phyloP scores from a whole-genome alignment of 2,329 filamentous ascomycete species.

The Podosphaera leucotricha region DNA sequence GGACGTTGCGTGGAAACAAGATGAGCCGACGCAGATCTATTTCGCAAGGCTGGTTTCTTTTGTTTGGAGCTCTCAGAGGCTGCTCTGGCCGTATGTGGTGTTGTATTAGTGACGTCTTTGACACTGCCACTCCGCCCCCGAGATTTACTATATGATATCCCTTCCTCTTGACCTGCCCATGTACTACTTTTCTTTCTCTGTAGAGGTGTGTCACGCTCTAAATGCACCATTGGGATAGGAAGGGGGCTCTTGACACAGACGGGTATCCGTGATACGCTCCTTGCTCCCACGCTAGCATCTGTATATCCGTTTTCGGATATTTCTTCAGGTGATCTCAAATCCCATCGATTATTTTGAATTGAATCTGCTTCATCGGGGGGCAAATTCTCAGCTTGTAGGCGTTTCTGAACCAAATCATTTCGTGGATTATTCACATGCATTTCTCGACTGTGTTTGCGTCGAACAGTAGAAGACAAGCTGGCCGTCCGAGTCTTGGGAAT shows the following conservation, averaged over 20 bases:
- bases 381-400: conserved; percentile 17
- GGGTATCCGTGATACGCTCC: conserved; percentile 61
- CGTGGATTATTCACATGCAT: conserved; percentile 9
- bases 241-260: conserved; percentile 58
- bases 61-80: conserved; percentile 27
- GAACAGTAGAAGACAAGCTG: conserved; percentile 21
- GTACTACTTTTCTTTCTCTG: conserved; percentile 35
- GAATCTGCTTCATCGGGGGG: conserved; percentile 18
- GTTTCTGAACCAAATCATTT: conserved; percentile 19
- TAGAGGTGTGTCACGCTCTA: conserved; percentile 50
- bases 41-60: conserved; percentile 18
- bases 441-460: conserved; percentile 18
- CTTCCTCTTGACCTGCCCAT: conserved; percentile 29
- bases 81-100: conserved; percentile 16
- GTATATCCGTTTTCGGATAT: conserved; percentile 27
- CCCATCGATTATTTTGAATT: conserved; percentile 31
- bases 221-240: conserved; percentile 45
- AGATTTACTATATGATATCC: conserved; percentile 33
- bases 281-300: conserved; percentile 26
- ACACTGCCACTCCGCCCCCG: conserved; percentile 49
- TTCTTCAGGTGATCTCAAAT: conserved; percentile 49
- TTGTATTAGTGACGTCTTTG: conserved; percentile 27
- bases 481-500: conserved; percentile 29
- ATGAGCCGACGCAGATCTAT: conserved; percentile 13
- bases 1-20: conserved; percentile 24